Evolutionary conservation across 306 rosid species (phyloP), one percentile per base, ranked within the genome.

Genomic region (Rubus idaeus): DNA sequence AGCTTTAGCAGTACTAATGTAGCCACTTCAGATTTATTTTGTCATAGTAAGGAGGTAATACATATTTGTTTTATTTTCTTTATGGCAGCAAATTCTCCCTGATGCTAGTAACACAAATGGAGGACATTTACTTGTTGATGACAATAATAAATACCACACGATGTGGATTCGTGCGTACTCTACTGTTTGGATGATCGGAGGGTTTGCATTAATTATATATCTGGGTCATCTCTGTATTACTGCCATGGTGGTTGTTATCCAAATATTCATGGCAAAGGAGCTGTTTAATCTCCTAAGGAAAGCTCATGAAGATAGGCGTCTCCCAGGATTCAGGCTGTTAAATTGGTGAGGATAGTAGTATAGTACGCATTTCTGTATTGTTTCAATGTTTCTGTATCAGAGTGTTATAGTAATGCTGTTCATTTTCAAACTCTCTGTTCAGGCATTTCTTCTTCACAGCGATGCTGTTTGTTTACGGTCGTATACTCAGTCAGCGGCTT

Each of bases 371-470:
- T 74, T 76, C 52, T 47, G 0, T 49, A n/a, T 66, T 80, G 42
- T 37, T 79, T 71, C 55, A 47, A 30, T 68, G 66, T 71, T 77
- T 21, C 37, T 71, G 82, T 55, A 71, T 35, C 14, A 52, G 62
- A 23, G 66, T 60, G 42, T 69, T 77, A 51, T 68, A 21, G 71
- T 74, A 45, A 16, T 52, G 26, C 67, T 17, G 53, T 68, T 75
- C 18, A 44, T 77, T 77, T 80, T 68, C 74, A 14, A 81, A 52
- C 62, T 84, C 76, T 78, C 37, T 83, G 61, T 47, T 64, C 91
- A 96, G 99, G 99, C 91, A 96, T 87, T 96, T 96, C 70, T 92
- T 96, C 91, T 96, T 96, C 89, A 96, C 99, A 53, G 98, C 96
- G 2, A 92, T 96, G 99, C 78, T 91, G 67, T 96, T 92, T 88